Percentiles rank a stretch among this genome's conserved stretches.
Conservation (phyloP, 352 stramenopile genomes). For the Phytophthora hybrid region DNA sequence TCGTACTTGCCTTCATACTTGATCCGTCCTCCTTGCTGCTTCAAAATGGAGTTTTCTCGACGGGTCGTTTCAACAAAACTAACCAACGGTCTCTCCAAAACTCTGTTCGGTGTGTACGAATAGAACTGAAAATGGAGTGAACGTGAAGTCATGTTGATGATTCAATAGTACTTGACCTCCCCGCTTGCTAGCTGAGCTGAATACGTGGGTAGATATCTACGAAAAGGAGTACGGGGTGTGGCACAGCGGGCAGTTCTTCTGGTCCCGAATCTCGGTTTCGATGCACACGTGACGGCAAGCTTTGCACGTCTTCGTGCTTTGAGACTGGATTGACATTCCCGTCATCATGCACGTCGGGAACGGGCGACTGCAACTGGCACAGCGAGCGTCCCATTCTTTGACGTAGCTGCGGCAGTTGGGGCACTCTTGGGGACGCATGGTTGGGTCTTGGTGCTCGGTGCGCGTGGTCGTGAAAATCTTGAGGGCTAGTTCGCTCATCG, state of each 20-base stretch:
- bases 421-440: constrained; percentile 82
- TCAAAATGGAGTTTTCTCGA: constrained; percentile 21
- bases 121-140: neutral
- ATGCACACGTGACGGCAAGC: constrained; percentile 90
- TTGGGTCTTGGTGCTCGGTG: constrained; percentile 73
- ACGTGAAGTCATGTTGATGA: constrained; percentile 5
- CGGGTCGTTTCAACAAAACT: constrained; percentile 35
- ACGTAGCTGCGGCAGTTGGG: constrained; percentile 82
- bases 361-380: constrained; percentile 74
- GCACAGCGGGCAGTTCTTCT: constrained; percentile 91
- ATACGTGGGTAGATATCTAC: constrained; percentile 6
- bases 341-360: constrained; percentile 87
- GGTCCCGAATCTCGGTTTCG: constrained; percentile 82
- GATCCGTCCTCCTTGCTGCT: constrained; percentile 16
- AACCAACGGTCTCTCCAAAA: constrained; percentile 11
- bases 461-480: constrained; percentile 88
- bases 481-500: constrained; percentile 77
- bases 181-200: constrained; percentile 5
- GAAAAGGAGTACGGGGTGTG: constrained; percentile 61
- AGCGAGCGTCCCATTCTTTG: constrained; percentile 89
- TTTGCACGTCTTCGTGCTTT: constrained; percentile 83
- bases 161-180: constrained; percentile 1
- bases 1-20: constrained; percentile 39
- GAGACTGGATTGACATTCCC: constrained; percentile 74
- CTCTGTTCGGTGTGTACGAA: neutral